Percentiles rank a stretch among this genome's conserved stretches.
These are phyloP conservation scores for Saccharomycopsis phalli DNA, from an alignment of 1,139 yeast genomes.

Conservation along the genomic window DNA sequence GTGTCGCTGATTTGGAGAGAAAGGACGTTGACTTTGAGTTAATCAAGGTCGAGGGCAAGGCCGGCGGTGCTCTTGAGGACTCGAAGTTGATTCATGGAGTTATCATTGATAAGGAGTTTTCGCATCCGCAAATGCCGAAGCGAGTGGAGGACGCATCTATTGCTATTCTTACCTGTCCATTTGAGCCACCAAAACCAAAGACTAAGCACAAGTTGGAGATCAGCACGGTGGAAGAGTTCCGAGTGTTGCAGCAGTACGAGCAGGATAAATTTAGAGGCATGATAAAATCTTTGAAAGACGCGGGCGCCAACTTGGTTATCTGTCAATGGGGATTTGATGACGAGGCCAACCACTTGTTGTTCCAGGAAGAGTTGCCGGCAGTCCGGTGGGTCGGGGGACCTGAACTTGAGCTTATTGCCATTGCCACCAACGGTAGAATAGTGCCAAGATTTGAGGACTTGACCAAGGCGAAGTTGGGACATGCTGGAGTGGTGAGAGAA, in stretches of 20 bases:
- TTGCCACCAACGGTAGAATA: constrained; percentile 94
- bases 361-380: constrained; percentile 85
- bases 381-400: constrained; percentile 99
- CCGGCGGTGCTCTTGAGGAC: constrained; percentile 88
- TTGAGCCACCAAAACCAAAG: constrained; percentile 99
- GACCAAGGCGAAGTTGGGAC: constrained; percentile 71
- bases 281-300: constrained; percentile 76
- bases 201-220: constrained; percentile 96
- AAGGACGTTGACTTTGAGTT: constrained; percentile 95
- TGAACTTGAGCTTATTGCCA: constrained; percentile 90
- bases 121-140: constrained; percentile 98
- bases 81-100: constrained; percentile 84
- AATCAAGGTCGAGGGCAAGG: constrained; percentile 90
- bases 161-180: constrained; percentile 95
- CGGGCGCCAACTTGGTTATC: constrained; percentile 94
- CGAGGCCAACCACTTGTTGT: constrained; percentile 89
- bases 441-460: constrained; percentile 96
- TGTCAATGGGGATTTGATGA: constrained; percentile 99
- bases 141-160: constrained; percentile 70
- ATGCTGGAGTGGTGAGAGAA: constrained; percentile 79
- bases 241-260: constrained; percentile 83
- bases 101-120: constrained; percentile 88
- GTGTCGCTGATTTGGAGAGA: constrained; percentile 87
- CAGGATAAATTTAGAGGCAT: constrained; percentile 83
- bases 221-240: constrained; percentile 84